Base-by-base conservation (phyloP, 371 early-diverging fungal genomes). In the Homolaphlyctis polyrhiza region DNA sequence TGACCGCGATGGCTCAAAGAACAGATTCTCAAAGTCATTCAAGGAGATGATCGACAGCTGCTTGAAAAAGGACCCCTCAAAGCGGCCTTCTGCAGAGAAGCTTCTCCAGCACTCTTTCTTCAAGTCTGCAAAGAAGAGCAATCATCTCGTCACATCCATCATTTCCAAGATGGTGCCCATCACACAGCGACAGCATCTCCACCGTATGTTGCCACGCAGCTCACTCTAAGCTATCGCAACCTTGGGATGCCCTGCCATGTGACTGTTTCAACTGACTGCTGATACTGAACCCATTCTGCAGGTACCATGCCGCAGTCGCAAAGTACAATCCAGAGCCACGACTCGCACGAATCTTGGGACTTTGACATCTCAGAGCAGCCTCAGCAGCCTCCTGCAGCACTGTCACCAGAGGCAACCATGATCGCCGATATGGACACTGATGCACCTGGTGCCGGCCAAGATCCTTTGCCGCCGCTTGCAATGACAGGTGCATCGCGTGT, bases 11-110 rank as follows among this genome's bases (percentile, higher is more conserved):
- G 71, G 74, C 2, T 83, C 89, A 0, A 81, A 76, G 57, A 83
- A 90, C 76, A 90, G 87, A 62, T 93, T 88, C 67, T 81, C 88
- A 0, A 92, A 86, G 61, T 29, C 75, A 0, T 89, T 93, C 61
- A 91, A 92, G 65, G 93, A 94, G 16, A 87, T 94, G 89, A 88
- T 93, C 54, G 92, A 92, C 67, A 39, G 67, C 28, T 93, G 95
- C 76, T 73, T 94, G 27, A 78, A 86, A 57, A 92, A 91, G 66
- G 93, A 94, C 67, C 93, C 93, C 0, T 62, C 73, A 4, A 88
- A 87, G 71, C 77, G 93, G 89, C 93, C 92, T 1, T 78, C 86
- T 0, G 88, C 92, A 0, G 91, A 92, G 64, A 90, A 87, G 63
- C 74, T 94, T 13, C 62, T 91, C 30, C 74, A 71, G 11, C 93